These are phyloP conservation scores for Thuja plicata DNA, from an alignment of 83 land plant genomes.

Conservation along the genomic window DNA sequence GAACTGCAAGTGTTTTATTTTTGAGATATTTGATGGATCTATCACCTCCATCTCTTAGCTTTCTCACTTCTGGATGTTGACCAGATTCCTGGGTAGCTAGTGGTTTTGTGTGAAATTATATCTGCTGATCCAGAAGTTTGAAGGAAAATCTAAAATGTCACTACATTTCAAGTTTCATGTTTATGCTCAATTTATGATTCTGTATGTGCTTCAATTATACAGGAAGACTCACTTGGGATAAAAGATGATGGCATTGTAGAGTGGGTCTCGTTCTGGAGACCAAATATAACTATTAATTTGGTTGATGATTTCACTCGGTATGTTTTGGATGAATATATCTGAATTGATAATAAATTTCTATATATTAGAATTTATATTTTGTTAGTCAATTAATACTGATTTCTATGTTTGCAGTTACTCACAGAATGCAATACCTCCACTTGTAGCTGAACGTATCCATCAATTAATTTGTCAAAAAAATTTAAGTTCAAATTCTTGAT, in stretches of 20 bases:
- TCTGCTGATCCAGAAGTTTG: not conserved
- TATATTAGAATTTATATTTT: not conserved
- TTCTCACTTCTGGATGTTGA: not conserved
- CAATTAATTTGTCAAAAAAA: not conserved
- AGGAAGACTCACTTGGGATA: conserved; percentile 30
- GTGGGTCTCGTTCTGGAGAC: conserved; percentile 92
- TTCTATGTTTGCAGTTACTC: conserved; percentile 56
- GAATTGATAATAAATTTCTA: not conserved
- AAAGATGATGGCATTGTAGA: conserved; percentile 63
- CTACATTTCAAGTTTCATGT: not conserved
- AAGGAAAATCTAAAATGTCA: not conserved
- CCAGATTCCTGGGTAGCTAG: not conserved
- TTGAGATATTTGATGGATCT: not conserved
- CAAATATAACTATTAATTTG: conserved; percentile 92
- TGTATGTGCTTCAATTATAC: conserved; percentile 10
- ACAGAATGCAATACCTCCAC: conserved; percentile 61
- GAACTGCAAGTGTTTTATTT: not conserved
- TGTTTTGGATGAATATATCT: not conserved
- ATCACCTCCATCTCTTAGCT: not conserved
- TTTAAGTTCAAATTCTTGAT: conserved; percentile 9
- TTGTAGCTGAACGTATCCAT: conserved; percentile 82
- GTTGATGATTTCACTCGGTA: conserved; percentile 95
- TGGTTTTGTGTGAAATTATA: not conserved
- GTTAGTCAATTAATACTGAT: not conserved
- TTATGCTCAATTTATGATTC: not conserved